Evolutionary conservation across 441 rosid genomes (phyloP).

Genomic region (Gossypium armourianum): DNA sequence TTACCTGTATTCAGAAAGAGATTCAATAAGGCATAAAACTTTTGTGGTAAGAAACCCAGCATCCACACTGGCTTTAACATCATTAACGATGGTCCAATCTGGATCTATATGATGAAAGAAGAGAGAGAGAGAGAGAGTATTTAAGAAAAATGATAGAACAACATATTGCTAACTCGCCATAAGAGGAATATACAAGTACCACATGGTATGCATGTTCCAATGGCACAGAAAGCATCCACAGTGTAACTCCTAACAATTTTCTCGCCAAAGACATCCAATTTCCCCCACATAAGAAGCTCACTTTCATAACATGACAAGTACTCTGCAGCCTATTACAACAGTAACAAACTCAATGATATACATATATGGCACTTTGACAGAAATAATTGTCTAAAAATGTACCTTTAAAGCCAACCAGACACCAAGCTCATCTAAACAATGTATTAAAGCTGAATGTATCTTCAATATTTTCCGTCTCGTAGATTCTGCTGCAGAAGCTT

Average conservation of each 20-base stretch:
- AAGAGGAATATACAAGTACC: slow-evolving; percentile 33
- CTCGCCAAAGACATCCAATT: slow-evolving; percentile 32
- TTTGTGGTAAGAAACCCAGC: slow-evolving; percentile 46
- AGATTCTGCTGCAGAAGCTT: slow-evolving; percentile 24
- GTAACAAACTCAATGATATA: neutral
- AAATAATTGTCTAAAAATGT: slow-evolving; percentile 6
- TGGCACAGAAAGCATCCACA: slow-evolving; percentile 34
- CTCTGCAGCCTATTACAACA: slow-evolving; percentile 59
- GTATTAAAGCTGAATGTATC: slow-evolving; percentile 36
- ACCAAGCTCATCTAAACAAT: slow-evolving; percentile 66
- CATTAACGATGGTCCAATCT: slow-evolving; percentile 31
- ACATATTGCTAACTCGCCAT: neutral
- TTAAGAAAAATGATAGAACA: slow-evolving; percentile 5
- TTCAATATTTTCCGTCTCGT: slow-evolving; percentile 32
- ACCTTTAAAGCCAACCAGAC: slow-evolving; percentile 77
- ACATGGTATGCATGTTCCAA: slow-evolving; percentile 32
- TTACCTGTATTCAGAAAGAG: slow-evolving; percentile 67
- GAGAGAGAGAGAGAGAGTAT: neutral
- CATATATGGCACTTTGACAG: neutral
- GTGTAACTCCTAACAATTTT: slow-evolving; percentile 36
- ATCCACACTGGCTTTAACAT: slow-evolving; percentile 28
- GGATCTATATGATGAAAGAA: slow-evolving; percentile 24
- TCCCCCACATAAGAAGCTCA: slow-evolving; percentile 34
- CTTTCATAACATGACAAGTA: slow-evolving; percentile 35
- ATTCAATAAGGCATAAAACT: slow-evolving; percentile 46